Conservation (phyloP, 768 basidiomycete genomes). For the Pleurotus cornucopiae region DNA sequence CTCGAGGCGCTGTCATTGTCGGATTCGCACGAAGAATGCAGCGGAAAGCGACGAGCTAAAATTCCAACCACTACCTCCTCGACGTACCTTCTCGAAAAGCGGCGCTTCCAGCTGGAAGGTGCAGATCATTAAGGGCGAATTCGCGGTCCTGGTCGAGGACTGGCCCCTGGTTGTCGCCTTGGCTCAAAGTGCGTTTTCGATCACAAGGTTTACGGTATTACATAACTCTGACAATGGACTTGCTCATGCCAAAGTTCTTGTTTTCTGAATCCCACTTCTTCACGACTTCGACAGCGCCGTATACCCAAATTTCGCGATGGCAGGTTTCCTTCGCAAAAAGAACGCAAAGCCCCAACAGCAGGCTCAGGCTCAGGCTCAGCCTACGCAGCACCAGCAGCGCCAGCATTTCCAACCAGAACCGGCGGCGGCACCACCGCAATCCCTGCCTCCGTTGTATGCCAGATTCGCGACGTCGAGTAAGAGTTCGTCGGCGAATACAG, state of each 20-base stretch:
- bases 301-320: conserved; percentile 30
- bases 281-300: neutral
- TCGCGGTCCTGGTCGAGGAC: neutral
- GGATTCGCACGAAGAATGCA: too few species aligned
- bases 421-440: conserved; percentile 17
- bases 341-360: conserved; percentile 15
- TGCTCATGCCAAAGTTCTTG: neutral
- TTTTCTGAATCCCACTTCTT: neutral
- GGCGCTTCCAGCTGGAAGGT: neutral
- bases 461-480: conserved; percentile 29
- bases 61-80: too few species aligned
- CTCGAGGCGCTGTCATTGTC: too few species aligned
- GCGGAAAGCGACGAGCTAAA: too few species aligned
- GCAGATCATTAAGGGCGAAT: conserved; percentile 7
- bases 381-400: neutral
- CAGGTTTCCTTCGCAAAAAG: conserved; percentile 55
- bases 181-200: neutral
- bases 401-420: conserved; percentile 2
- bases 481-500: conserved; percentile 8
- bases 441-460: conserved; percentile 37
- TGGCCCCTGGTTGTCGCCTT: conserved; percentile 2
- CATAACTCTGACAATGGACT: conserved; percentile 1
- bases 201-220: conserved; percentile 1
- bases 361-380: neutral
- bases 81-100: too few species aligned